These are phyloP conservation scores for Phytophthora vignae DNA, from an alignment of 352 stramenopile genomes.

Conservation along the genomic window DNA sequence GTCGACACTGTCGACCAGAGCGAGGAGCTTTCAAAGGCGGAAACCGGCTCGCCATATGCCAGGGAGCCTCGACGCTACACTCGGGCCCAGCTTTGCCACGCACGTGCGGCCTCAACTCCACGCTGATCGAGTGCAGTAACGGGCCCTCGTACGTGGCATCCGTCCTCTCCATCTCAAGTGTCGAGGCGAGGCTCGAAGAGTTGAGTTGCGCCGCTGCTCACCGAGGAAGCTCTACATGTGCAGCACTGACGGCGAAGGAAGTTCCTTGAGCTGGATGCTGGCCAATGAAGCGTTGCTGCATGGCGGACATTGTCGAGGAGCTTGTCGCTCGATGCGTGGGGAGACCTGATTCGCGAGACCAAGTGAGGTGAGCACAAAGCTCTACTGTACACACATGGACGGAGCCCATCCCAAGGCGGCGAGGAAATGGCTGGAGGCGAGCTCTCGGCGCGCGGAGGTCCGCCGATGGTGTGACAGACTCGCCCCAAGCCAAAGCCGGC, in stretches of 20 bases:
- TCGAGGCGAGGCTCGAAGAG: not conserved
- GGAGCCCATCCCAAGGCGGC: not conserved
- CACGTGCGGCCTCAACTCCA: constrained; percentile 40
- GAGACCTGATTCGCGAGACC: not conserved
- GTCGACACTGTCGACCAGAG: constrained; percentile 8
- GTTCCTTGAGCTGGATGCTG: too few species aligned
- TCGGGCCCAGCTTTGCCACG: constrained; percentile 33
- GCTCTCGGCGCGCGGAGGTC: constrained; percentile 14
- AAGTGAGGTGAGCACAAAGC: not conserved
- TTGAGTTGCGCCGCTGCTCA: not conserved
- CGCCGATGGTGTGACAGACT: constrained; percentile 25
- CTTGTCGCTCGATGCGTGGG: not conserved
- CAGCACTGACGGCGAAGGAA: too few species aligned
- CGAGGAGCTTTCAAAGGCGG: constrained; percentile 5
- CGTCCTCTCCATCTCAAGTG: constrained; percentile 7
- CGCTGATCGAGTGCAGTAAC: constrained; percentile 25
- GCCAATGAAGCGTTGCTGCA: not conserved
- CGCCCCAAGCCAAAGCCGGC: constrained; percentile 12
- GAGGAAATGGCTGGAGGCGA: constrained; percentile 30
- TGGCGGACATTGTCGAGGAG: too few species aligned
- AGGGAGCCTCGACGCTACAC: constrained; percentile 35
- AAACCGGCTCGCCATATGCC: not conserved
- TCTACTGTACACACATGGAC: not conserved
- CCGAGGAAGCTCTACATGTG: not conserved
- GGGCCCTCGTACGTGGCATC: constrained; percentile 22